Conservation (phyloP, 148 eudicot genomes). For the Chenopodium suecicum region DNA sequence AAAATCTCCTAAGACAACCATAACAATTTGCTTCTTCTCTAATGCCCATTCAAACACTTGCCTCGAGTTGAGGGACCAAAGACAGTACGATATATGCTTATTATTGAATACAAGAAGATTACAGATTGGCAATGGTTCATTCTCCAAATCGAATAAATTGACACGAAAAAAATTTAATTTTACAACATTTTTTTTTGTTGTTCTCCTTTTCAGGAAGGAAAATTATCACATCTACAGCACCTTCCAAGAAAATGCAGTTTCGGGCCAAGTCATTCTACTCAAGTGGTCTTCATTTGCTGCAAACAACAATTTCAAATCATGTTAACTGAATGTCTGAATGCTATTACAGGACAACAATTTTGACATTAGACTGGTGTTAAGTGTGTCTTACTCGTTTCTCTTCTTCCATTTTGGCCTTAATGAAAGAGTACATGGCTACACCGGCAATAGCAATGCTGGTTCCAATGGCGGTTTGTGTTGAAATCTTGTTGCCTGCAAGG, state of each 20-base stretch:
- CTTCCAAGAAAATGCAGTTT: conserved; percentile 24
- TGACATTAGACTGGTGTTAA: background rate
- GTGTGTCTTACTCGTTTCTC: conserved; percentile 78
- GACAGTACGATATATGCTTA: conserved; percentile 19
- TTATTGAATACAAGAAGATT: conserved; percentile 28
- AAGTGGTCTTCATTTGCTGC: conserved; percentile 77
- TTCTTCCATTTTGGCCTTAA: conserved; percentile 97
- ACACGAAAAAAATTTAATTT: conserved; percentile 10
- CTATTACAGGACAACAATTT: background rate
- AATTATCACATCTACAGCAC: conserved; percentile 39
- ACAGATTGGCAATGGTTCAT: conserved; percentile 20
- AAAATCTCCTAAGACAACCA: background rate
- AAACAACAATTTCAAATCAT: background rate
- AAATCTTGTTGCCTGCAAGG: conserved; percentile 83
- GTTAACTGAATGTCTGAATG: conserved; percentile 1
- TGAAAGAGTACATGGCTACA: conserved; percentile 85
- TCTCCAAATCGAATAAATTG: conserved; percentile 26
- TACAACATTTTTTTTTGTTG: conserved; percentile 26
- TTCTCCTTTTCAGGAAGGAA: conserved; percentile 34
- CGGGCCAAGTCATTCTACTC: conserved; percentile 21
- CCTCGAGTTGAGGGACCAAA: background rate
- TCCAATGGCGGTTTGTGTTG: conserved; percentile 95
- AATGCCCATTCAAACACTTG: background rate
- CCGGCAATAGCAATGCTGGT: conserved; percentile 96
- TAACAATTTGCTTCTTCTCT: background rate